These are phyloP conservation scores for Quercus variabilis DNA, from an alignment of 306 rosid genomes.

Conservation along the genomic window DNA sequence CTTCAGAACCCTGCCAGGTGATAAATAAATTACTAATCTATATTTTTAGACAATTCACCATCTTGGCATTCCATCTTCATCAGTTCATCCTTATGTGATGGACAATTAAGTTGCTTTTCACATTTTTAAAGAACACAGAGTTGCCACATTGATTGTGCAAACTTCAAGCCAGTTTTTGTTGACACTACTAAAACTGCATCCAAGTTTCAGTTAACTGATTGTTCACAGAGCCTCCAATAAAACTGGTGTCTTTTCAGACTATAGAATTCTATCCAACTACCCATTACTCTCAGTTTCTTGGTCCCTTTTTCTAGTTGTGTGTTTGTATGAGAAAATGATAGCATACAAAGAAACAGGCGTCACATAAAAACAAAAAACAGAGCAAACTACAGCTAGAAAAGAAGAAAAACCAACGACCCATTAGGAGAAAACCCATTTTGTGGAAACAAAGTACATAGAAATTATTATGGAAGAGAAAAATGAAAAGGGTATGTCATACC, in stretches of 20 bases:
- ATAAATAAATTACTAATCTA: not conserved
- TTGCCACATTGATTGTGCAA: not conserved
- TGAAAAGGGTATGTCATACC: slow-evolving; percentile 35
- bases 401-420: slow-evolving; percentile 3
- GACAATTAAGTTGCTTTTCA: not conserved
- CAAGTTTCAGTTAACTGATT: not conserved
- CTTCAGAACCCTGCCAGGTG: not conserved
- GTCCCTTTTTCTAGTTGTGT: not conserved
- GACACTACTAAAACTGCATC: not conserved
- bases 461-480: not conserved
- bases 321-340: not conserved
- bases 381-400: not conserved
- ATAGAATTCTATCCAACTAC: not conserved
- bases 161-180: not conserved
- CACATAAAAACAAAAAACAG: not conserved
- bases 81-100: too few relatives aligned
- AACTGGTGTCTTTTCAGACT: not conserved
- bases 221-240: slow-evolving; percentile 2
- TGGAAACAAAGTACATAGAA: not conserved
- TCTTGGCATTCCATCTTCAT: not conserved
- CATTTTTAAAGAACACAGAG: not conserved
- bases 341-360: not conserved
- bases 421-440: not conserved
- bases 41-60: not conserved
- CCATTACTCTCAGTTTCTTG: not conserved